Evolutionary conservation across 345 rosid genomes (phyloP).

Genomic region (Dovyalis caffra): DNA sequence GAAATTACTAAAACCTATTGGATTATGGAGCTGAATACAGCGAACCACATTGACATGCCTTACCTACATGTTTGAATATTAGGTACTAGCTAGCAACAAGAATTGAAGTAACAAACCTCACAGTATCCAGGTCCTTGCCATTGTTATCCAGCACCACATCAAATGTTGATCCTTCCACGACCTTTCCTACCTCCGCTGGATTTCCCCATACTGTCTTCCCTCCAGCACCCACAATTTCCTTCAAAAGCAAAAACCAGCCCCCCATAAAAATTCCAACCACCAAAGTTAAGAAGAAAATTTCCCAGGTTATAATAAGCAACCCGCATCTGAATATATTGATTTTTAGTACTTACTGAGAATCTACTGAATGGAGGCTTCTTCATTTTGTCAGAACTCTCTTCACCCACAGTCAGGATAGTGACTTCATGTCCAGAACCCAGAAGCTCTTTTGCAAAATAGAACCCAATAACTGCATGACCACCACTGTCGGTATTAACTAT

Average conservation of each 20-base stretch:
- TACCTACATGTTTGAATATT: background rate
- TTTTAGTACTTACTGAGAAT: slow-evolving; percentile 55
- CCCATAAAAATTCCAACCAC: background rate
- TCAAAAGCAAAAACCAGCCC: background rate
- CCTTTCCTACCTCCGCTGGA: slow-evolving; percentile 69
- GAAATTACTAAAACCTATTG: background rate
- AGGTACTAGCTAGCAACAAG: background rate
- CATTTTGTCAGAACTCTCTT: slow-evolving; percentile 84
- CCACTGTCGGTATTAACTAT: slow-evolving; percentile 85
- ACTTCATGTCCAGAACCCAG: slow-evolving; percentile 70
- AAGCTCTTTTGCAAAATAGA: slow-evolving; percentile 86
- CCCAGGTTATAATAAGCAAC: background rate
- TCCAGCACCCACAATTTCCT: slow-evolving; percentile 90
- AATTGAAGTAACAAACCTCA: slow-evolving; percentile 49
- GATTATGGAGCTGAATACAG: background rate
- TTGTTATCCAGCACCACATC: slow-evolving; percentile 94
- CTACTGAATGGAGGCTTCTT: slow-evolving; percentile 87
- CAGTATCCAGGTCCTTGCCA: slow-evolving; percentile 83
- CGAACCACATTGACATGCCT: background rate
- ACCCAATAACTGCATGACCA: slow-evolving; percentile 87
- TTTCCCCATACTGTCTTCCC: slow-evolving; percentile 92
- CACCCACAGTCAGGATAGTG: slow-evolving; percentile 81
- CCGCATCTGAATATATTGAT: background rate
- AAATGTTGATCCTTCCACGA: slow-evolving; percentile 58
- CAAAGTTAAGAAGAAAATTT: background rate